These are phyloP conservation scores for Datura wrightii DNA, from an alignment of 257 asterid species.

Conservation along the genomic window DNA sequence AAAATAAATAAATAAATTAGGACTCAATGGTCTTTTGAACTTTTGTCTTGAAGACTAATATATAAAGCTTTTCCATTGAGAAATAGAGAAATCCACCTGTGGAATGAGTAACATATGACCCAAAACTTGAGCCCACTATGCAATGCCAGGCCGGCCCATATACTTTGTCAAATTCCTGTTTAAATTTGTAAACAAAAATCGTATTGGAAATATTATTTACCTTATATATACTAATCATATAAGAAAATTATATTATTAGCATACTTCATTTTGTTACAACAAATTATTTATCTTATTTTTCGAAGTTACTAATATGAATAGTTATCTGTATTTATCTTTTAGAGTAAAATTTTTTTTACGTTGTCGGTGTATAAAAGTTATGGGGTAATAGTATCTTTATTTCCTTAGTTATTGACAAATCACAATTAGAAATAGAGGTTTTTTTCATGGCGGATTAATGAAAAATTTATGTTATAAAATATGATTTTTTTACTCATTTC, in stretches of 20 bases:
- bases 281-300: neutral
- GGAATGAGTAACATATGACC: slow-evolving; percentile 77
- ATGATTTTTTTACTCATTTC: too few relatives aligned
- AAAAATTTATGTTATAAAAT: too few relatives aligned
- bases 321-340: neutral
- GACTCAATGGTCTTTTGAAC: slow-evolving; percentile 49
- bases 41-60: slow-evolving; percentile 72
- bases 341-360: neutral
- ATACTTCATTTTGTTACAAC: neutral
- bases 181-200: slow-evolving; percentile 17
- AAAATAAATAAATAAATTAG: neutral
- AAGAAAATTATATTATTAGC: neutral
- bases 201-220: neutral
- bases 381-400: neutral
- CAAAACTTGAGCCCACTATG: slow-evolving; percentile 79
- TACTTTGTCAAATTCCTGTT: slow-evolving; percentile 74
- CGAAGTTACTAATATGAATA: neutral
- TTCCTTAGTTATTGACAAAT: neutral
- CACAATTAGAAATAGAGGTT: too few relatives aligned
- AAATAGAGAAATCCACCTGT: slow-evolving; percentile 75
- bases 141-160: slow-evolving; percentile 91
- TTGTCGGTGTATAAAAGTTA: neutral
- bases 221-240: neutral
- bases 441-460: too few relatives aligned
- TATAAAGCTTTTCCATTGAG: slow-evolving; percentile 66